Evolutionary conservation across 208 protist species (phyloP), one percentile per base, ranked within the genome.

Genomic region (Wallacemonas sp.): DNA sequence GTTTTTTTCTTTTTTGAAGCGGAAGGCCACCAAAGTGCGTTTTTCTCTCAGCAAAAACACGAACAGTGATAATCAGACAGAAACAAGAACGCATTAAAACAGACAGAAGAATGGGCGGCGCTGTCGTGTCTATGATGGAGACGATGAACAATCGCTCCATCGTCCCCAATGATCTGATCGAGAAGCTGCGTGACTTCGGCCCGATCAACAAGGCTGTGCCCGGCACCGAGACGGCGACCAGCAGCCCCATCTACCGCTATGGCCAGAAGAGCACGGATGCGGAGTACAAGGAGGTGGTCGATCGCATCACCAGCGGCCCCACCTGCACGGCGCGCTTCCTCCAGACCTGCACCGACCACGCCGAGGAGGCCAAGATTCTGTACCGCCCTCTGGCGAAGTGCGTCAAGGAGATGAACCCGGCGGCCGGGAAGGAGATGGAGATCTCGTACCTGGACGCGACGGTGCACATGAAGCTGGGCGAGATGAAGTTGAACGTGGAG

Each of bases 211-310:
- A 65, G 12, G 12, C 76, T 0, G 46, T 92, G 11, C 67, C 71
- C 1, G 71, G 69, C 33, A 90, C 81, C 1, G 81, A 82, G 55
- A 90, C 82, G 18, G 33, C 55, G 3, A 81, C 39, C 0, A 82
- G 72, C 59, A 73, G 74, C 3, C 64, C 67, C 22, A 52, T 83
- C 46, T 90, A 85, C 66, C 81, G 75, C 61, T 81, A 86, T 61
- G 74, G 68, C 44, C 48, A 71, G 2, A 39, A 61, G 1, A 63
- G 50, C 0, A 63, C 38, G 8, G 68, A 52, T 4, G 73, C 3
- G 36, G 70, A 66, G 25, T 67, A 78, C 41, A 7, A 65, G 38
- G 55, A 29, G 2, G 29, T 61, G 20, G 22, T 29, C 8, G 52
- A 70, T 7, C 45, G 57, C 16, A 57, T 70, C 63, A 70, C 70